Conservation (phyloP, 305 asterid species). For the Fraxinus nigra region DNA sequence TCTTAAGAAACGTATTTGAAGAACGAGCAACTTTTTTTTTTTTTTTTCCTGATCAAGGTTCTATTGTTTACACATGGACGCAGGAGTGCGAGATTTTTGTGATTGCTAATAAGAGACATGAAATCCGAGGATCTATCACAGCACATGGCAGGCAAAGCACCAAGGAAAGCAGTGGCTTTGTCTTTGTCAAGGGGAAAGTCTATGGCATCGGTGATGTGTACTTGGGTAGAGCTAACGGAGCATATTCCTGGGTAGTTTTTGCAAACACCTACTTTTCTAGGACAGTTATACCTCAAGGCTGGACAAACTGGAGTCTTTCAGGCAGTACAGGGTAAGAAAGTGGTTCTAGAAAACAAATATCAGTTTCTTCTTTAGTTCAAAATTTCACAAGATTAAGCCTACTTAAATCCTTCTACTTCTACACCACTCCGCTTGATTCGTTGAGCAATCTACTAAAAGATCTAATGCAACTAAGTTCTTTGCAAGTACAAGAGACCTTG, state of each 20-base stretch:
- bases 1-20: background rate
- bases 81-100: constrained; percentile 79
- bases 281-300: constrained; percentile 61
- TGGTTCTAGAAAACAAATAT: background rate
- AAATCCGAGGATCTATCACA: constrained; percentile 63
- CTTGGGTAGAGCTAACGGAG: constrained; percentile 72
- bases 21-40: background rate
- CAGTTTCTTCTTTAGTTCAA: background rate
- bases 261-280: constrained; percentile 71
- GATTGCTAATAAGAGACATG: constrained; percentile 38
- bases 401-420: background rate
- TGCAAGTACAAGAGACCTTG: background rate
- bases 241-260: constrained; percentile 66
- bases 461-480: background rate
- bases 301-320: constrained; percentile 61
- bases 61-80: background rate
- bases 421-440: background rate
- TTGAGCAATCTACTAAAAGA: background rate
- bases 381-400: background rate
- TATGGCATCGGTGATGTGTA: constrained; percentile 65
- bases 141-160: constrained; percentile 59
- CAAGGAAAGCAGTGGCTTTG: constrained; percentile 63
- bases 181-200: constrained; percentile 61
- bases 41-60: background rate
- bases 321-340: constrained; percentile 57